phyloP scores from a whole-genome alignment of 2,329 filamentous ascomycete species.

The Beauveria sp. region DNA sequence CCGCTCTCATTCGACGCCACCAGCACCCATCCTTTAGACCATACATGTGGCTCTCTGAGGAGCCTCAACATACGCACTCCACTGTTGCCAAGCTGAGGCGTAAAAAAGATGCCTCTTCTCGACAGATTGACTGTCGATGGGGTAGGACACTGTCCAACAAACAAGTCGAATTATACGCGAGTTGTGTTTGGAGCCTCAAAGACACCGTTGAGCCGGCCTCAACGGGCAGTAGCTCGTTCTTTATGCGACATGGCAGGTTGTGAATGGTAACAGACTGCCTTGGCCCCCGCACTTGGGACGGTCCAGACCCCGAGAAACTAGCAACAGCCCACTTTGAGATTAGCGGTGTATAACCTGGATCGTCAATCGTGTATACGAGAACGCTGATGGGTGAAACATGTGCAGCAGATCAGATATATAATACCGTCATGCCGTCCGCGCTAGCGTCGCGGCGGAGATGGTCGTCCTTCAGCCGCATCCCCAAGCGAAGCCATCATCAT shows the following conservation, averaged over 20 bases:
- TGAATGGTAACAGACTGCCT: conserved; percentile 1
- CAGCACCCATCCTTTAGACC: neutral
- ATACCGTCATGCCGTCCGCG: neutral
- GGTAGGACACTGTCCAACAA: neutral
- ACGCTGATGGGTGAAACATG: neutral
- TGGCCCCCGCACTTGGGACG: conserved; percentile 3
- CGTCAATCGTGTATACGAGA: neutral
- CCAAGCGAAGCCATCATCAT: conserved; percentile 1
- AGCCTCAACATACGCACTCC: neutral
- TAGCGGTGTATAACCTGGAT: conserved; percentile 5
- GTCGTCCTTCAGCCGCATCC: neutral
- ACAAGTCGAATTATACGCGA: too few species aligned
- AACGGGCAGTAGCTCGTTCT: neutral
- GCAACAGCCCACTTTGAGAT: conserved; percentile 11
- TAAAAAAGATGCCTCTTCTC: neutral
- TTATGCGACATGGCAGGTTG: neutral
- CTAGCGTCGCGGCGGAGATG: conserved; percentile 1
- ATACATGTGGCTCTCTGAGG: neutral
- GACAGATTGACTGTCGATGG: neutral
- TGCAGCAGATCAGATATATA: conserved; percentile 6
- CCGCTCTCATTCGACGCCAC: conserved; percentile 1
- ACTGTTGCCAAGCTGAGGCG: neutral
- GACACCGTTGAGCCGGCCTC: neutral
- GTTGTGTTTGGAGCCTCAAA: neutral
- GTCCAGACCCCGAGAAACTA: conserved; percentile 2